phyloP scores from a whole-genome alignment of 257 asterid species.

The Solanum boliviense region DNA sequence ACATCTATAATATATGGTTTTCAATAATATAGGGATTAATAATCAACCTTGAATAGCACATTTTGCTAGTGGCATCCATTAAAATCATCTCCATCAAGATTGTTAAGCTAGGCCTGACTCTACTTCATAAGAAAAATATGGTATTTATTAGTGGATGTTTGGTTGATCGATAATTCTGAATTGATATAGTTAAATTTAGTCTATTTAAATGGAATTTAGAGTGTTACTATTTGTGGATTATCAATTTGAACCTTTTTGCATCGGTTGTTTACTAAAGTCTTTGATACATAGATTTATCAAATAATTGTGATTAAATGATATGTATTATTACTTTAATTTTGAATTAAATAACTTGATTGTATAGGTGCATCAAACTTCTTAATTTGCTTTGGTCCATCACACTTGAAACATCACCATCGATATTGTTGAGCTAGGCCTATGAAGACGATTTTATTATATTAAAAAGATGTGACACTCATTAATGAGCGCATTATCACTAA shows the following conservation, averaged over 20 bases:
- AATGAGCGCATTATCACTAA: neutral
- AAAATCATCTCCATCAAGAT: neutral
- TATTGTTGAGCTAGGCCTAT: neutral
- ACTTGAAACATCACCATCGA: neutral
- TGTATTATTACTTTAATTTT: neutral
- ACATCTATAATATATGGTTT: neutral
- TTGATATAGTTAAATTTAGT: neutral
- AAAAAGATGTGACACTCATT: neutral
- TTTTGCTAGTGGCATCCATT: neutral
- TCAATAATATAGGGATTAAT: neutral
- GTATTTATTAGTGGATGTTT: neutral
- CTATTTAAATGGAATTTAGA: neutral
- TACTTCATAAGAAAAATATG: neutral
- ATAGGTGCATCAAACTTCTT: neutral
- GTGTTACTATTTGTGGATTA: neutral
- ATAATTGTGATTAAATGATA: neutral
- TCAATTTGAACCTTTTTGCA: neutral
- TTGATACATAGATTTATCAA: neutral
- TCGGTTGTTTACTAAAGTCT: neutral
- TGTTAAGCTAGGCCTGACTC: neutral
- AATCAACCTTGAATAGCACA: neutral
- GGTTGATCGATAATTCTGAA: neutral
- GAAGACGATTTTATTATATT: neutral
- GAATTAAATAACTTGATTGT: neutral
- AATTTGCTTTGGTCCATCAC: accelerated